Evolutionary conservation across 805 yeast species (phyloP), one percentile per base, ranked within the genome.

Genomic region (Saitoella complicata): DNA sequence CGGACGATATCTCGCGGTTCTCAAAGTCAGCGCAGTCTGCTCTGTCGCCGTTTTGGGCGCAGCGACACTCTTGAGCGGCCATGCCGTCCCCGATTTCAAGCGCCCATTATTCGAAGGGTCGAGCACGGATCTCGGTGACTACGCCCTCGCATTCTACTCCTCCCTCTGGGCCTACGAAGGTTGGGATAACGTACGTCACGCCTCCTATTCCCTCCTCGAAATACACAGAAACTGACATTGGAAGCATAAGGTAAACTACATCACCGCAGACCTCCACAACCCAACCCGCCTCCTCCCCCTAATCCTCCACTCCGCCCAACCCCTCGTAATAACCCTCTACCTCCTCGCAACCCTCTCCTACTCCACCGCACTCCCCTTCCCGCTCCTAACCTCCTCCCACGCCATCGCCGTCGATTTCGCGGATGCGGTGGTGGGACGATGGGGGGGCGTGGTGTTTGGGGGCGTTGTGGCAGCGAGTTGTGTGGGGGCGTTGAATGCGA

Each of bases 361-460:
- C 51, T 65, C 76, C 57, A 86, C 85, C 4, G 88, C 84, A 41
- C 83, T 86, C 37, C 82, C 87, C 46, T 70, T 71, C 49, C 79
- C 75, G 5, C 76, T 69, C 38, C 49, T 65, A 8, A 53, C 55
- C 21, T 41, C 49, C 3, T 53, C 66, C 3, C 53, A 60, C 9
- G 60, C 67, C 1, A 65, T 65, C 3, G 65, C 66, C 4, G 46
- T 65, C 34, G 51, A 59, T 5, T 53, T 66, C 36, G 64, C 63
- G 31, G 43, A 51, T 3, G 47, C 49, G 32, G 53, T 61, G 3
- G 44, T 58, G 11, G 64, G 65, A 5, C 32, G 48, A 3, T 39
- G 47, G 11, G 60, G 61, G 7, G 58, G 58, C 3, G 45, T 57
- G 8, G 43, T 58, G 4, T 55, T 65, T 31, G 57, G 68, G 2